phyloP scores from a whole-genome alignment of 345 rosid species.

The Acer saccharum region DNA sequence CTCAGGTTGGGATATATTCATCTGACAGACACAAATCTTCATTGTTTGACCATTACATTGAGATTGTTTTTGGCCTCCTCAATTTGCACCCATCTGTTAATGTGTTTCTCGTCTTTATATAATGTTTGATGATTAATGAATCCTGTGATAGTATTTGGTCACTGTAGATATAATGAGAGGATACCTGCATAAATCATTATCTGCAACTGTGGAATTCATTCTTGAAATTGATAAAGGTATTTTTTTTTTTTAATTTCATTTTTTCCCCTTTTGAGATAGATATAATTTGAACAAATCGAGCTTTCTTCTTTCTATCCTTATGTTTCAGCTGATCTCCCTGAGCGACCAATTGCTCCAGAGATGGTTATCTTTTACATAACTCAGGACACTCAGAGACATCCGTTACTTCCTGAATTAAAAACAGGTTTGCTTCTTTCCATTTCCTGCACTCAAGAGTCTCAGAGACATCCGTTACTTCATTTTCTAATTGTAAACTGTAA shows the following conservation, averaged over 20 bases:
- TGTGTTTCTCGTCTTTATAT: neutral
- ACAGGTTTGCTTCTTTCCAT: constrained; percentile 48
- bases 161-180: constrained; percentile 81
- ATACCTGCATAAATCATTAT: constrained; percentile 72
- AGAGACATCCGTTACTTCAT: neutral
- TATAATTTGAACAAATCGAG: constrained; percentile 10
- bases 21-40: neutral
- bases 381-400: constrained; percentile 91
- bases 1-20: constrained; percentile 62
- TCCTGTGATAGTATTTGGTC: constrained; percentile 68
- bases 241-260: neutral
- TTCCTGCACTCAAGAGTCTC: neutral
- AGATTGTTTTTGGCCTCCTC: neutral
- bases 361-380: constrained; percentile 81
- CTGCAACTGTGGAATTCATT: constrained; percentile 72
- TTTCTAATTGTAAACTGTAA: neutral
- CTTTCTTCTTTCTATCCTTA: constrained; percentile 16
- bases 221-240: constrained; percentile 74
- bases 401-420: constrained; percentile 78
- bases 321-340: constrained; percentile 64
- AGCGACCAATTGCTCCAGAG: constrained; percentile 73
- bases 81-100: neutral
- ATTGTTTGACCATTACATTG: constrained; percentile 5
- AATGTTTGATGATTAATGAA: constrained; percentile 31
- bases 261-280: neutral